Evolutionary conservation across 345 rosid genomes (phyloP).

Genomic region (Hibiscus trionum): DNA sequence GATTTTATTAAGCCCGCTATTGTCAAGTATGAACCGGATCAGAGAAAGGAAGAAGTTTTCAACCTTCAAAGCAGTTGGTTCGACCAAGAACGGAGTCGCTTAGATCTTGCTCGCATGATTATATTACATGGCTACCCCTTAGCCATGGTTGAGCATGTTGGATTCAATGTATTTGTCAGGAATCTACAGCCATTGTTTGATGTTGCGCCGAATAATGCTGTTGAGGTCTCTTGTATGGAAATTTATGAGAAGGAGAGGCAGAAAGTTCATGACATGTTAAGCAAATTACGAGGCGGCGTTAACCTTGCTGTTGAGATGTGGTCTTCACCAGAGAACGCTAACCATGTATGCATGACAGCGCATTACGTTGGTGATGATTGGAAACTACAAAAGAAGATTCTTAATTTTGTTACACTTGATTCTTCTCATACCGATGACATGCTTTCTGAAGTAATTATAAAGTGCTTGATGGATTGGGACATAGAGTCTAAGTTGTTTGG

Average conservation of each 20-base stretch:
- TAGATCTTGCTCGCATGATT: neutral
- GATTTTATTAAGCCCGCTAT: constrained; percentile 45
- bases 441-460: neutral
- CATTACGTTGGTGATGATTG: neutral
- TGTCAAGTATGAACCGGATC: neutral
- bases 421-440: neutral
- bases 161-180: constrained; percentile 1
- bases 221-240: neutral
- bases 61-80: neutral
- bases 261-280: neutral
- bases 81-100: neutral
- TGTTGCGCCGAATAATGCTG: too few relatives aligned
- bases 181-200: constrained; percentile 3
- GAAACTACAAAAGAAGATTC: neutral
- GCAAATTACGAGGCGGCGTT: neutral
- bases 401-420: neutral
- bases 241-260: neutral
- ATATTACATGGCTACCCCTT: constrained; percentile 1
- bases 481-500: neutral
- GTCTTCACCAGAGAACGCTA: neutral
- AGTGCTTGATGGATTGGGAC: neutral
- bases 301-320: neutral
- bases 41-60: neutral
- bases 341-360: neutral
- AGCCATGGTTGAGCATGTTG: neutral